Evolutionary conservation across 352 stramenopile species (phyloP).

Genomic region (Globisporangium solare): DNA sequence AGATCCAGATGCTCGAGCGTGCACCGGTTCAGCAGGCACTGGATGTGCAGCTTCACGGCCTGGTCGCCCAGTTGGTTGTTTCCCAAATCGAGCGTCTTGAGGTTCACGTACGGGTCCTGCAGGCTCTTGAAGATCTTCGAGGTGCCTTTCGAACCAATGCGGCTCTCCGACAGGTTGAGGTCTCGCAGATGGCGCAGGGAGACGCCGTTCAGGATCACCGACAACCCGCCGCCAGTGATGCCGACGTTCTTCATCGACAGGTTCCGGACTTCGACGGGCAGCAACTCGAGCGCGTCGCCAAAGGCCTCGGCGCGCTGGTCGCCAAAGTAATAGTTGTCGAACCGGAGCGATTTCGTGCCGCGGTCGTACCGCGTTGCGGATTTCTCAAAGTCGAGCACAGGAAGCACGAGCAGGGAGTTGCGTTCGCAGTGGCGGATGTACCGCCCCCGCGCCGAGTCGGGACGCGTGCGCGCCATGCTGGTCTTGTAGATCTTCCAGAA

Average conservation of each 20-base stretch:
- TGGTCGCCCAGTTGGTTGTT: slow-evolving; percentile 76
- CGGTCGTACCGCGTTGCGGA: slow-evolving; percentile 34
- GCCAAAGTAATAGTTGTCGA: slow-evolving; percentile 76
- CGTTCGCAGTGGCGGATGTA: slow-evolving; percentile 61
- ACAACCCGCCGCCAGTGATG: slow-evolving; percentile 46
- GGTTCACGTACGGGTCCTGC: slow-evolving; percentile 45
- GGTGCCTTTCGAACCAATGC: slow-evolving; percentile 45
- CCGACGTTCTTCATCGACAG: slow-evolving; percentile 74
- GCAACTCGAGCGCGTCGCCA: slow-evolving; percentile 47
- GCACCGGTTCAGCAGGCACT: slow-evolving; percentile 64
- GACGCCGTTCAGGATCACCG: slow-evolving; percentile 53
- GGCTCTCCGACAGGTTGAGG: slow-evolving; percentile 67
- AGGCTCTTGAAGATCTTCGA: slow-evolving; percentile 53
- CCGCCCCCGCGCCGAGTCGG: slow-evolving; percentile 45
- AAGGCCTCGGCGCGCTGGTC: slow-evolving; percentile 60
- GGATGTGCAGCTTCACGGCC: slow-evolving; percentile 42
- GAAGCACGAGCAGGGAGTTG: slow-evolving; percentile 54
- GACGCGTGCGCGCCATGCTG: slow-evolving; percentile 30
- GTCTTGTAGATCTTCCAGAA: slow-evolving; percentile 65
- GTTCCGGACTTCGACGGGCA: slow-evolving; percentile 49
- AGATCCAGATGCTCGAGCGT: slow-evolving; percentile 61
- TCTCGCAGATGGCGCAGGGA: slow-evolving; percentile 44
- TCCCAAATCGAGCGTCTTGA: slow-evolving; percentile 59
- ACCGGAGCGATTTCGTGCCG: slow-evolving; percentile 34
- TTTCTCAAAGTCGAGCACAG: slow-evolving; percentile 54